Percentiles rank a stretch among this genome's conserved stretches.
Evolutionary conservation across 2,329 filamentous ascomycete species (phyloP).

Genomic region (Paecilomyces sp.): DNA sequence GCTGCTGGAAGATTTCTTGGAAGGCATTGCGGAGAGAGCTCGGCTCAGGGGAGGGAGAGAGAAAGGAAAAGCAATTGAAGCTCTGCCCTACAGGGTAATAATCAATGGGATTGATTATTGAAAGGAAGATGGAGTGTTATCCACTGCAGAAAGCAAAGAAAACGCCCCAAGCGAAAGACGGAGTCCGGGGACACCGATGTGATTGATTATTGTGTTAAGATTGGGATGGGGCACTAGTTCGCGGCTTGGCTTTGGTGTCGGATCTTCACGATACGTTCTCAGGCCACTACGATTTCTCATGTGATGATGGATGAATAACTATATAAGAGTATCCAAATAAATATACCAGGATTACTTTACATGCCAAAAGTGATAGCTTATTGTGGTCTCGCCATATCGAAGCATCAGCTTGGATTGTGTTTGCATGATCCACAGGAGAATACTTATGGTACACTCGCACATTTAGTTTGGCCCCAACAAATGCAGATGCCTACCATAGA

Average conservation of each 20-base stretch:
- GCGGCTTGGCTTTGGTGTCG: background rate
- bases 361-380: too few relatives aligned
- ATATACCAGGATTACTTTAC: background rate
- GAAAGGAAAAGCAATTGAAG: background rate
- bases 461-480: background rate
- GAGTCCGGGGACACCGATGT: background rate
- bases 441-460: background rate
- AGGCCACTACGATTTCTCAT: background rate
- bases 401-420: background rate
- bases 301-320: background rate
- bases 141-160: background rate
- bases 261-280: background rate
- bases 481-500: background rate
- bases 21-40: conserved; percentile 8
- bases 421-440: background rate
- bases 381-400: background rate
- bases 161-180: background rate
- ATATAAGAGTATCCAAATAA: background rate
- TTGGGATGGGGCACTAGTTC: background rate
- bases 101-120: background rate
- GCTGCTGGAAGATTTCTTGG: conserved; percentile 1
- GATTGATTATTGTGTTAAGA: background rate
- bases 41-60: conserved; percentile 7
- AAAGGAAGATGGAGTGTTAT: background rate
- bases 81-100: background rate